Base-by-base conservation (phyloP, 2,329 filamentous ascomycete species). In the Aspergillus piperis region DNA sequence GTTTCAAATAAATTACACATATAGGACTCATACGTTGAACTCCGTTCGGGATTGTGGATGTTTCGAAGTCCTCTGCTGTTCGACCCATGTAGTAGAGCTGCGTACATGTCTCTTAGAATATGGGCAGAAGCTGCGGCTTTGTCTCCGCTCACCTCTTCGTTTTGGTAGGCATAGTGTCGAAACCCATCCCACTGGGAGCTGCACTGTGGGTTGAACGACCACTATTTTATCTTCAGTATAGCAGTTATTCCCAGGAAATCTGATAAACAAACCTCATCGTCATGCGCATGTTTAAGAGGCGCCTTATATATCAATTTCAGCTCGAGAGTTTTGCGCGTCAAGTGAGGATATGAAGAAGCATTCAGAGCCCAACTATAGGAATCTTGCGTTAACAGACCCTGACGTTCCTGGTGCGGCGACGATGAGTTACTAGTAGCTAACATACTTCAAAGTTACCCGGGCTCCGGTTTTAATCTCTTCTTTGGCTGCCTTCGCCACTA, bases 401-500 rank as follows among this genome's bases (percentile, higher is more conserved):
- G 8, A 10, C 11, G 23, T 25, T 25, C 23, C 1, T 6, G 6
- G 6, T 2, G 23, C 23, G 23, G 6, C 23, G 6, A 2, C 23
- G 6, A 7, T 7, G 23, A 25, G 23, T 25, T 25, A 25, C 23
- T 25, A 25, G 23, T 7, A 25, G 11, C 10, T 13, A 0, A 32
- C 30, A 11, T 32, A 32, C 30, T 58, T 30, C 10, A 70, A 65
- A 3, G 66, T 68, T 4, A 72, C 66, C 27, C 69, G 68, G 25
- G 66, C 54, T 0, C 69, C 69, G 1, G 68, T 67, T 25, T 71
- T 70, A 62, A 83, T 82, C 63, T 83, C 80, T 8, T 32, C 30
- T 15, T 73, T 72, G 0, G 79, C 77, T 0, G 80, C 80, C 13
- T 73, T 67, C 7, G 75, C 73, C 17, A 81, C 72, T 6, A 75